Evolutionary conservation across 108 stramenopile species (phyloP).

Genomic region (Hondaea fermentalgiana): DNA sequence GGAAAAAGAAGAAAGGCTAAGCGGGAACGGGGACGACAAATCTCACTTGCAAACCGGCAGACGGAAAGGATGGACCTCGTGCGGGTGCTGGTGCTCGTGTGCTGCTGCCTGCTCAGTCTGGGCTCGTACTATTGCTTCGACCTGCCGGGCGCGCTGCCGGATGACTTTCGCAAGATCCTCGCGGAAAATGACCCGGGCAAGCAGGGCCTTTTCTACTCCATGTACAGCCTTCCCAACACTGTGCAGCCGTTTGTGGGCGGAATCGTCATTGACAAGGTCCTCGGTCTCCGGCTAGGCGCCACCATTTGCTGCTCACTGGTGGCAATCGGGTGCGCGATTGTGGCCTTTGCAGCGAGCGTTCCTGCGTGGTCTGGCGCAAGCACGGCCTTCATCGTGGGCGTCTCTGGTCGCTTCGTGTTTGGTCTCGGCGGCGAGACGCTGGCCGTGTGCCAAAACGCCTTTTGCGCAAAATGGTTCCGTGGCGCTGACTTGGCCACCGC

Average conservation of each 20-base stretch:
- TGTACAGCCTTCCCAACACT: constrained; percentile 29
- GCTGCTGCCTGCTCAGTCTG: constrained; percentile 20
- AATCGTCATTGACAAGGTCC: not conserved
- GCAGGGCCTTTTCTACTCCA: constrained; percentile 22
- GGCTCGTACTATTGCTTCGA: constrained; percentile 30
- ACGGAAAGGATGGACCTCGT: not conserved
- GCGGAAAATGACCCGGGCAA: not conserved
- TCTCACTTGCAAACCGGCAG: too few relatives aligned
- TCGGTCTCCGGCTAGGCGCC: not conserved
- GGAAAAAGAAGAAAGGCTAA: too few relatives aligned
- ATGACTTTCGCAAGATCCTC: not conserved
- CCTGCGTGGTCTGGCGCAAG: not conserved
- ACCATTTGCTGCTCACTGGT: not conserved
- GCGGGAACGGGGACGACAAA: too few relatives aligned
- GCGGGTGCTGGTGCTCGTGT: constrained; percentile 12
- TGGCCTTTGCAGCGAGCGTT: not conserved
- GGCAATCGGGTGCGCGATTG: constrained; percentile 1
- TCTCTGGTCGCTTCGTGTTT: constrained; percentile 32
- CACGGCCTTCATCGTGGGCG: not conserved
- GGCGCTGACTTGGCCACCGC: constrained; percentile 34
- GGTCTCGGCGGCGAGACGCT: constrained; percentile 37
- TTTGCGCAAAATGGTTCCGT: constrained; percentile 27
- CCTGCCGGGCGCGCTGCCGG: constrained; percentile 23
- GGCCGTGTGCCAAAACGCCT: constrained; percentile 19
- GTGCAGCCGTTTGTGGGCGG: constrained; percentile 27